phyloP scores from a whole-genome alignment of 352 stramenopile genomes.

The Lagenidium sp. region DNA sequence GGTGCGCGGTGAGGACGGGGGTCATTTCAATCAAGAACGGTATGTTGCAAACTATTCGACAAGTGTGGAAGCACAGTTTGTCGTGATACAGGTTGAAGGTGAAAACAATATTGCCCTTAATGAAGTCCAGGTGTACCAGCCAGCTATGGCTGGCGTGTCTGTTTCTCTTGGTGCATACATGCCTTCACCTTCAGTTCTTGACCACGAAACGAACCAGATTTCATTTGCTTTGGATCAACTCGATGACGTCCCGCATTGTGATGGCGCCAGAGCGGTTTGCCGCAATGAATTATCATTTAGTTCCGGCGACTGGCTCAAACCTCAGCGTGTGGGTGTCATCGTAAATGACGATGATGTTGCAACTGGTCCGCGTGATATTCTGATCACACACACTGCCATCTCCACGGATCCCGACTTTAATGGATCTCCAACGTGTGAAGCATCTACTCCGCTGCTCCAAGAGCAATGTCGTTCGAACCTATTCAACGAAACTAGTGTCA shows the following conservation, averaged over 20 bases:
- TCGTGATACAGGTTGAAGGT: slow-evolving; percentile 43
- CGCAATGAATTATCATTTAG: slow-evolving; percentile 52
- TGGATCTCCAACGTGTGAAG: slow-evolving; percentile 21
- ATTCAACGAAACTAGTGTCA: slow-evolving; percentile 44
- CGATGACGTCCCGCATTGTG: slow-evolving; percentile 17
- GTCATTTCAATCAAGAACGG: slow-evolving; percentile 22
- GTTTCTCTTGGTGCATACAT: slow-evolving; percentile 47
- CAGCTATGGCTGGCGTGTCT: slow-evolving; percentile 35
- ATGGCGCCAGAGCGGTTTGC: slow-evolving; percentile 27
- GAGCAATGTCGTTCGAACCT: slow-evolving; percentile 18
- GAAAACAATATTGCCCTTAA: slow-evolving; percentile 51
- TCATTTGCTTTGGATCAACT: slow-evolving; percentile 15
- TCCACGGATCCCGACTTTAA: slow-evolving; percentile 37
- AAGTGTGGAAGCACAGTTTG: slow-evolving; percentile 28
- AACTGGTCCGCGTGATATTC: slow-evolving; percentile 33
- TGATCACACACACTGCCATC: slow-evolving; percentile 32
- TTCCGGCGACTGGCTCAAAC: slow-evolving; percentile 33
- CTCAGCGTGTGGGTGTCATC: slow-evolving; percentile 24
- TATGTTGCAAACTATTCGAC: slow-evolving; percentile 25
- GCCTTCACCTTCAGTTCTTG: slow-evolving; percentile 24
- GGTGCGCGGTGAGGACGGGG: slow-evolving; percentile 31
- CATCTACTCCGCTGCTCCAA: not conserved
- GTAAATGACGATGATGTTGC: slow-evolving; percentile 44
- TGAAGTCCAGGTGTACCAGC: slow-evolving; percentile 59
- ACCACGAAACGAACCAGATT: slow-evolving; percentile 35